Evolutionary conservation across 1,139 yeast species (phyloP).

Genomic region (Magnusiomyces suaveolens): DNA sequence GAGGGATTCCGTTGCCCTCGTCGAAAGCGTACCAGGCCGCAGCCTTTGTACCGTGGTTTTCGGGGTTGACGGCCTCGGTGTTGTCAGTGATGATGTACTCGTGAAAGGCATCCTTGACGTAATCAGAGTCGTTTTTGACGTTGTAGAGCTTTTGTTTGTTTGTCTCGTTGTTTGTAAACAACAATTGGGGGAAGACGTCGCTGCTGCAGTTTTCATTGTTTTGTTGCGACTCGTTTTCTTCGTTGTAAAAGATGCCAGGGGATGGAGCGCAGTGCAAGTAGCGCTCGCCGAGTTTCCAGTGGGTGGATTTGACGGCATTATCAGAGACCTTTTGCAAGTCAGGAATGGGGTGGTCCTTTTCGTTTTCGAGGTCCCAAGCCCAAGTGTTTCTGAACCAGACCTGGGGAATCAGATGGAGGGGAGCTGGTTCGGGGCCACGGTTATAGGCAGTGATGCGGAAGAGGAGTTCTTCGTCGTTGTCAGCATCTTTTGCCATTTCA

Average conservation of each 20-base stretch:
- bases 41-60: slow-evolving; percentile 58
- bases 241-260: slow-evolving; percentile 46
- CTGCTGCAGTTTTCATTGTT: slow-evolving; percentile 36
- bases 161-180: slow-evolving; percentile 87
- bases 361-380: slow-evolving; percentile 71
- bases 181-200: slow-evolving; percentile 53
- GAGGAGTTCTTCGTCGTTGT: slow-evolving; percentile 68
- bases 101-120: slow-evolving; percentile 86
- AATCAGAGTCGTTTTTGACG: slow-evolving; percentile 44
- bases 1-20: slow-evolving; percentile 65
- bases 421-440: slow-evolving; percentile 75
- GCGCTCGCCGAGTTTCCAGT: slow-evolving; percentile 64
- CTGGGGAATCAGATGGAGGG: slow-evolving; percentile 81
- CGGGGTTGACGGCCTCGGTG: slow-evolving; percentile 58
- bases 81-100: slow-evolving; percentile 61
- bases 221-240: slow-evolving; percentile 13
- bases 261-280: slow-evolving; percentile 75
- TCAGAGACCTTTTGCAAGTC: slow-evolving; percentile 34
- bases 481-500: slow-evolving; percentile 83
- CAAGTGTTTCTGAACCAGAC: slow-evolving; percentile 83
- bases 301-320: slow-evolving; percentile 51
- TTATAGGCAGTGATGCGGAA: slow-evolving; percentile 88
- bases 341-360: slow-evolving; percentile 43
- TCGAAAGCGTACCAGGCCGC: slow-evolving; percentile 79
- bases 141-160: slow-evolving; percentile 59